Evolutionary conservation across 495 filamentous ascomycete genomes (phyloP), one percentile per base, ranked within the genome.

Genomic region (Hypomontagnella submonticulosa): DNA sequence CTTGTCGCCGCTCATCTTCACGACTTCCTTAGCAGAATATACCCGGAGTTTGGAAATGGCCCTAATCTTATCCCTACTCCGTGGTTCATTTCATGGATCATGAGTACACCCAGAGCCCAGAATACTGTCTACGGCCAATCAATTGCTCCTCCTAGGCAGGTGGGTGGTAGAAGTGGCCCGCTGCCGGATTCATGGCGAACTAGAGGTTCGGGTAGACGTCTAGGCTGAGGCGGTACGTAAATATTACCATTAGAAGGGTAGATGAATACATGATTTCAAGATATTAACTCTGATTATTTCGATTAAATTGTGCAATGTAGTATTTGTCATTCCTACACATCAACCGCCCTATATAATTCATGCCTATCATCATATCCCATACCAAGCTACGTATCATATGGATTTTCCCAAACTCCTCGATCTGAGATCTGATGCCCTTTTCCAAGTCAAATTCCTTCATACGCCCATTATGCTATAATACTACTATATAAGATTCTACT

Each of bases 1-100:
- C 82, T 97, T 23, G 48, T 93, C 36, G 91, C 91, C 13, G 93
- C 92, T 18, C 93, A 97, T 73, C 72, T 92, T 18, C 90, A 92
- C 73, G 90, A 96, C 69, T 97, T 97, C 70, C 73, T 96, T 42
- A 92, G 89, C 2, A 83, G 88, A 38, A 83, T 94, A 27, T 97
- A 90, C 77, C 93, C 93, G 12, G 84, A 87, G 40, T 93, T 93
- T 76, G 92, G 92, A 16, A 88, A 89, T 49, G 92, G 92, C 3
- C 76, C 76, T 27, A 94, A 91, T 68, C 83, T 85, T 51, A 76
- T 97, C 43, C 75, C 74, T 12, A 93, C 92, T 0, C 93, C 93
- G 1, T 67, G 50, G 0, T 84, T 90, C 50, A 71, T 97, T 52
- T 85, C 81, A 51, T 76, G 84, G 43, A 82, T 87, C 66, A 90